Base-by-base conservation (phyloP, 2,329 filamentous ascomycete species). In the Colletotrichum ledebouriae region DNA sequence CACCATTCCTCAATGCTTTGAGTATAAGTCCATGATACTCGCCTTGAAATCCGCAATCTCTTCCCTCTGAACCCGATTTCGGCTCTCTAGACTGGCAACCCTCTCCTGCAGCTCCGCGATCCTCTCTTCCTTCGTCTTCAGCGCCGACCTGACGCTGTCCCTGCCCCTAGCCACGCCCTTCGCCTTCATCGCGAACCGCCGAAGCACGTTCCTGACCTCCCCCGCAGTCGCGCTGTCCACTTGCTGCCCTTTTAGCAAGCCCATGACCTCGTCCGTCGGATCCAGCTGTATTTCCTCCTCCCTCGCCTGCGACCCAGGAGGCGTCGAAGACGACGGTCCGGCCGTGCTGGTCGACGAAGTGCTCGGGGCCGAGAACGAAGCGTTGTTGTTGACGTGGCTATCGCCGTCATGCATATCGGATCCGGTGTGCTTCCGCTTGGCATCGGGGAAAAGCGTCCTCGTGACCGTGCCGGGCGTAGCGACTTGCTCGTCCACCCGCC, bases 151-250 rank as follows among this genome's bases (percentile, higher is more conserved):
- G 3, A 87, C 85, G 6, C 90, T 86, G 68, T 95, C 91, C 2
- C 92, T 82, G 0, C 91, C 90, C 70, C 85, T 85, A 44, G 83
- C 82, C 20, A 92, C 82, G 0, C 92, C 92, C 73, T 86, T 87
- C 0, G 85, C 83, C 59, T 83, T 85, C 59, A 89, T 78, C 15
- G 87, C 85, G 71, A 92, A 84, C 50, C 79, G 85, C 41, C 84
- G 81, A 37, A 93, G 80, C 7, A 87, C 72, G 25, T 71, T 67
- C 0, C 77, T 76, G 2, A 91, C 76, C 22, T 75, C 77, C 2
- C 72, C 66, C 4, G 81, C 76, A 1, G 81, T 78, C 0, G 73
- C 67, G 1, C 76, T 73, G 22, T 80, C 78, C 15, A 89, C 70
- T 9, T 77, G 73, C 63, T 84, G 79, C 47, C 76, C 78, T 13